Evolutionary conservation across 352 stramenopile species (phyloP).

Genomic region (Phytophthora litchii): DNA sequence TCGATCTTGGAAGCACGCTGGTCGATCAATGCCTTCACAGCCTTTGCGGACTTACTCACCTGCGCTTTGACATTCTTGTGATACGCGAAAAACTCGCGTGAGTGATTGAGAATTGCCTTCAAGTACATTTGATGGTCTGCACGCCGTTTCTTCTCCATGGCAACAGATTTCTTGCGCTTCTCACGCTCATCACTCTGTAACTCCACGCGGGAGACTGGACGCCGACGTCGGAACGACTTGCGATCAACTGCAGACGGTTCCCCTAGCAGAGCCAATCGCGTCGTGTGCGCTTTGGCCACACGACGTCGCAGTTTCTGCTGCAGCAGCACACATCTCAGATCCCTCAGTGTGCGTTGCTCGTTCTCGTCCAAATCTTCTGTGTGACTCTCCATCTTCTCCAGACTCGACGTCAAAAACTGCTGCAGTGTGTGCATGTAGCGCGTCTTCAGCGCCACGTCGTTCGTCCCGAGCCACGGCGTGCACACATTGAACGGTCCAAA

Average conservation of each 20-base stretch:
- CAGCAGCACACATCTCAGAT: constrained; percentile 72
- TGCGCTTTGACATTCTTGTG: constrained; percentile 87
- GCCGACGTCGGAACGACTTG: constrained; percentile 76
- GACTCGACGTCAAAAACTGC: constrained; percentile 65
- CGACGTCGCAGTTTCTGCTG: constrained; percentile 75
- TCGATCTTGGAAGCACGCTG: constrained; percentile 79
- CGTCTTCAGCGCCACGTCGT: constrained; percentile 77
- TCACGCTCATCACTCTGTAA: constrained; percentile 76
- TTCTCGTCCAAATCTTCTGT: constrained; percentile 36
- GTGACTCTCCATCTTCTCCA: constrained; percentile 65
- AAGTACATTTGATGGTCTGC: constrained; percentile 82
- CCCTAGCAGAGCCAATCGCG: constrained; percentile 65
- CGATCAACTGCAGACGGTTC: constrained; percentile 71
- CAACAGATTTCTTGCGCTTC: constrained; percentile 82
- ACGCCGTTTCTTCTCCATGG: constrained; percentile 83
- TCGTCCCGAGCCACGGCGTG: constrained; percentile 65
- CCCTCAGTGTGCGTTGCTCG: constrained; percentile 57
- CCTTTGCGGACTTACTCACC: constrained; percentile 68
- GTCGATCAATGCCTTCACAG: constrained; percentile 80
- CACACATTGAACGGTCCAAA: constrained; percentile 71
- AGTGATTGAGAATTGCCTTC: constrained; percentile 83
- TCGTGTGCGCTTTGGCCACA: constrained; percentile 66
- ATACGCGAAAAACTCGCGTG: constrained; percentile 85
- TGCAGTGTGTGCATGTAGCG: constrained; percentile 76
- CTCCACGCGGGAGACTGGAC: constrained; percentile 63